phyloP scores from a whole-genome alignment of 352 stramenopile genomes.

The Pythium dissotocum region DNA sequence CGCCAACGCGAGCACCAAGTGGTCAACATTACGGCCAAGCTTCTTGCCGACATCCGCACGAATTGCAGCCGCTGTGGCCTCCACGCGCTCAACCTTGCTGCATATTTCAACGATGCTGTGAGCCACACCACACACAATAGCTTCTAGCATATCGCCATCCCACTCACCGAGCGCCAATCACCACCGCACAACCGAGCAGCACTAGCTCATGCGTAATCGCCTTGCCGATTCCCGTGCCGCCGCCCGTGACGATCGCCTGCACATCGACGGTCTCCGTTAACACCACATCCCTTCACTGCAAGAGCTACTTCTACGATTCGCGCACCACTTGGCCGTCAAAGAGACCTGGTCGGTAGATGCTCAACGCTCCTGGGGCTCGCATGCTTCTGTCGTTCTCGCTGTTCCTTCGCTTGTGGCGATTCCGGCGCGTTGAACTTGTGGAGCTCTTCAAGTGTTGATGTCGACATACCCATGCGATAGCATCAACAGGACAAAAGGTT shows the following conservation, averaged over 20 bases:
- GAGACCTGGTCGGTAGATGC: slow-evolving; percentile 55
- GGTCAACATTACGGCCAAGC: slow-evolving; percentile 23
- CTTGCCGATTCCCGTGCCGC: slow-evolving; percentile 79
- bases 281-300: not conserved
- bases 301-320: not conserved
- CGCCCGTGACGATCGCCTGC: slow-evolving; percentile 72
- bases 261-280: not conserved
- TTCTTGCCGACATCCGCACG: slow-evolving; percentile 37
- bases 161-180: slow-evolving; percentile 56
- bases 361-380: slow-evolving; percentile 35
- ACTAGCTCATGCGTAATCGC: slow-evolving; percentile 71
- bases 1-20: slow-evolving; percentile 40
- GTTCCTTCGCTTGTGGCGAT: not conserved
- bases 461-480: not conserved
- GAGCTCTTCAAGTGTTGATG: slow-evolving; percentile 17
- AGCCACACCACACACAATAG: no score
- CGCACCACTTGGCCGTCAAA: slow-evolving; percentile 66
- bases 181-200: slow-evolving; percentile 65
- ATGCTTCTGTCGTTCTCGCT: slow-evolving; percentile 26
- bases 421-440: slow-evolving; percentile 7
- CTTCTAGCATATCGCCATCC: not conserved
- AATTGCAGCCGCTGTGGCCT: slow-evolving; percentile 53
- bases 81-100: slow-evolving; percentile 57
- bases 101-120: not conserved
- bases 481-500: slow-evolving; percentile 5